Base-by-base conservation (phyloP, 345 rosid genomes). In the Cardiospermum halicacabum region DNA sequence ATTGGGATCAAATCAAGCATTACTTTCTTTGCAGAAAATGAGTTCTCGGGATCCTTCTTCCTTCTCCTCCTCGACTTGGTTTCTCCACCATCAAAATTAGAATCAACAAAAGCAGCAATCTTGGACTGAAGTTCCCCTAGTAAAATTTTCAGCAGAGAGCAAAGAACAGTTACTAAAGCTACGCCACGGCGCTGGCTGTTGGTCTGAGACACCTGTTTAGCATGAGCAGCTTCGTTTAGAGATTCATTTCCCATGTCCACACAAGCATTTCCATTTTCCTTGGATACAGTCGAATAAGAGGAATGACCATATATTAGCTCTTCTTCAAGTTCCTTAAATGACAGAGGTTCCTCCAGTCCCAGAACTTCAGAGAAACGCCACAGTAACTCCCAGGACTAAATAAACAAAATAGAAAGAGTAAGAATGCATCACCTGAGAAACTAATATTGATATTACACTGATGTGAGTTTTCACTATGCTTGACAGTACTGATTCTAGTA, bases 371-470 rank as follows among this genome's bases (percentile, higher is more conserved):
- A 64, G 61, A 76, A 76, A 45, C 76, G 80, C 71, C 74, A 72
- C 24, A 76, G 57, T 60, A 72, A 53, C 55, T 76, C 80, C 80
- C 80, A 76, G 2, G 74, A 72, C 80, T 76, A 72, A 61, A 69
- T 53, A 65, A 42, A 54, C 7, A 53, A 64, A 53, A 65, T 22
- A 40, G 43, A 34, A 65, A 12, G 7, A 19, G 51, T 65, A 40
- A 37, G 48, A 68, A 56, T 56, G 54, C 43, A 62, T 42, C 47
- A 59, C 28, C 34, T 43, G 62, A 53, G n/a, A 40, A 34, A 0
- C 42, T 50, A 22, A 59, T 50, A 3, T 30, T 50, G 34, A 10
- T 37, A 60, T 24, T 51, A 65, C 58, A 42, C 19, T 8, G 8
- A 53, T 30, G 56, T 40, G 67, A 51, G 22, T 43, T 47, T 45